Base-by-base conservation (phyloP, 163 green algal genomes). In the Scenedesmus sp. region DNA sequence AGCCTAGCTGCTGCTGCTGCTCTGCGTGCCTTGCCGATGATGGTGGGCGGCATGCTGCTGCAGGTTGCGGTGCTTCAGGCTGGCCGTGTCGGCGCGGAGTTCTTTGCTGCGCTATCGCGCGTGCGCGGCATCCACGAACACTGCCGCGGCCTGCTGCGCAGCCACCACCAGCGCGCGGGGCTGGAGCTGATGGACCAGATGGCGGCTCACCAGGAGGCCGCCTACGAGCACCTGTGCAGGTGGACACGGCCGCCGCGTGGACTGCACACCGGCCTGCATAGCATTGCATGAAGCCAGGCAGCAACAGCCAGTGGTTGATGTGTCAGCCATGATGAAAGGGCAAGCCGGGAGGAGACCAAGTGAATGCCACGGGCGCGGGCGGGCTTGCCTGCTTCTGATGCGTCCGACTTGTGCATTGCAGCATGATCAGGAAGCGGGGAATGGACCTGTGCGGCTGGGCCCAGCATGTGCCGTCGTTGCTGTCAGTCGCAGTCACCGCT, bases 151-250 rank as follows among this genome's bases (percentile, higher is more conserved):
- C 95, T 99, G 94, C 92, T 40, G 92, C 94, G 96, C 88, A 98
- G 94, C 33, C 95, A 99, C 87, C 98, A 99, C 95, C 88, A 92
- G 88, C 94, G 98, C 3, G 98, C 98, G 33, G 98, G 97, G 2
- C 90, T 99, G 91, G 98, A 99, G 95, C 96, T 99, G 20, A 99
- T 99, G 97, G 98, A 99, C 90, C 91, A 96, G 30, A 99, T 99
- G 98, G 95, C 97, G 2, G 90, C 81, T 40, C 94, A 99, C 85
- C 97, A 99, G 94, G 98, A 99, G 92, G 94, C 91, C 10, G 98
- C 97, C 2, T 99, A 99, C 93, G 98, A 99, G 94, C 92, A 95
- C 70, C 96, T 99, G 70, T 99, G 97, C 96, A 96, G 97, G 95
- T 98, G 91, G 35, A 78, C 4, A 40, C 16, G 15, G 43, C 85